Conservation (phyloP, 345 rosid genomes). For the Cardamine occulta region DNA sequence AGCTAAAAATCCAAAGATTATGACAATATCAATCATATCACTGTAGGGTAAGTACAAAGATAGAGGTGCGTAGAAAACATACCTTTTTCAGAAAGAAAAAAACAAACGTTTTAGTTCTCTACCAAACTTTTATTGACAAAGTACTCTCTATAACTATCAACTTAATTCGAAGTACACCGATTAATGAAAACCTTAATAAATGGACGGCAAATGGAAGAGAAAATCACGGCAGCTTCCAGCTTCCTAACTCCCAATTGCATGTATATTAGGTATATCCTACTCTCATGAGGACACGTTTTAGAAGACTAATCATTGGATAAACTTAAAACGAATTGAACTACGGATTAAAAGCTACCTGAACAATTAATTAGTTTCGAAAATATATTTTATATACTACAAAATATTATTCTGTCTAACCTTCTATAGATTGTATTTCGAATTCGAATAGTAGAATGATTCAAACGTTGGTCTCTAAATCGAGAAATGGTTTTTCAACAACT, state of each 20-base stretch:
- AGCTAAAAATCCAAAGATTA: conserved; percentile 15
- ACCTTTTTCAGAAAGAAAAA: background rate
- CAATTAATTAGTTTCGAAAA: background rate
- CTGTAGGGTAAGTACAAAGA: conserved; percentile 8
- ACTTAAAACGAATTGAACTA: background rate
- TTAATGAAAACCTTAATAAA: conserved; percentile 31
- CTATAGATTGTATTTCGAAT: background rate
- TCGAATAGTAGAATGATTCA: background rate
- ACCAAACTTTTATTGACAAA: conserved; percentile 33
- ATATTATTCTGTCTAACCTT: background rate
- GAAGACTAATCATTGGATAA: conserved; percentile 5
- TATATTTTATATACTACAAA: background rate
- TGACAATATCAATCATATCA: conserved; percentile 18
- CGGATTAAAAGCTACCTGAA: background rate
- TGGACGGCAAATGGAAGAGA: conserved; percentile 19
- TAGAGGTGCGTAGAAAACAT: background rate
- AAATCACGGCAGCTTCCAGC: conserved; percentile 26
- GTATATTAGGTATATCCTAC: background rate
- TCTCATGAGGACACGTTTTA: background rate
- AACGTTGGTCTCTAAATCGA: background rate
- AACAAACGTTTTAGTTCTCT: conserved; percentile 2
- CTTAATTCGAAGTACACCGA: background rate
- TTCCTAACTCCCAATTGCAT: conserved; percentile 21
- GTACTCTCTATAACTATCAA: background rate
- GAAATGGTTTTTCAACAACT: background rate